These are phyloP conservation scores for Globisporangium apiculatum DNA, from an alignment of 352 stramenopile species.

Conservation along the genomic window DNA sequence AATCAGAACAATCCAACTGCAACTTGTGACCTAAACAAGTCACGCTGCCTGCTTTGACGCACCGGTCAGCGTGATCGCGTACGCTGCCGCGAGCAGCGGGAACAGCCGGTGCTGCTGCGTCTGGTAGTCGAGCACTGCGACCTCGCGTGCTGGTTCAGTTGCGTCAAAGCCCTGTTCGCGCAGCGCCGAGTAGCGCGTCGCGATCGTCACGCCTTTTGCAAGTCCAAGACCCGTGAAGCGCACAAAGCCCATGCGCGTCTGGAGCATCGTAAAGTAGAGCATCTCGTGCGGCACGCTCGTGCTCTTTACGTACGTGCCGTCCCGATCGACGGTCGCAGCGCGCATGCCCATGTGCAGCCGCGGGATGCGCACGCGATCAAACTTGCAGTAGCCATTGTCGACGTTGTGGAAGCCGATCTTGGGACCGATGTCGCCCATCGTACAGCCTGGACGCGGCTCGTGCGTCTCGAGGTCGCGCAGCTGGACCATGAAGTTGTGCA, in stretches of 20 bases:
- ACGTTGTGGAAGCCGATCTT: slow-evolving; percentile 88
- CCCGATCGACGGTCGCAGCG: slow-evolving; percentile 35
- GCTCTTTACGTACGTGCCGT: slow-evolving; percentile 64
- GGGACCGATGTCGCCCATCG: slow-evolving; percentile 52
- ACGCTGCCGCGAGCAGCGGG: slow-evolving; percentile 86
- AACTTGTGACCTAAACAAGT: too few species aligned
- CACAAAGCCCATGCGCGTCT: slow-evolving; percentile 67
- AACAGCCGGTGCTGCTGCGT: slow-evolving; percentile 94
- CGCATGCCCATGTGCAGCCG: slow-evolving; percentile 55
- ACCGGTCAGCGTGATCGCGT: slow-evolving; percentile 41
- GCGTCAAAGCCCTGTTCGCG: slow-evolving; percentile 83
- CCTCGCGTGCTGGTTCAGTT: slow-evolving; percentile 54
- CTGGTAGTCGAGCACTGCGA: slow-evolving; percentile 93
- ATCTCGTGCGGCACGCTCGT: slow-evolving; percentile 35
- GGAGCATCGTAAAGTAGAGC: slow-evolving; percentile 80
- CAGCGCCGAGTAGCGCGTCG: slow-evolving; percentile 92
- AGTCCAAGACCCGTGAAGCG: slow-evolving; percentile 45
- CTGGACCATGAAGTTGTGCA: slow-evolving; percentile 96
- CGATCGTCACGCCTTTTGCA: slow-evolving; percentile 88
- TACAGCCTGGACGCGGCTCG: slow-evolving; percentile 38
- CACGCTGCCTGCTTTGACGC: slow-evolving; percentile 68
- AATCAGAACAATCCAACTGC: too few species aligned
- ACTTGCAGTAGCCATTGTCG: slow-evolving; percentile 89
- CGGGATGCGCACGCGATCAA: slow-evolving; percentile 86
- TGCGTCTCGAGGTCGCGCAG: slow-evolving; percentile 86